Conservation (phyloP, 2,329 filamentous ascomycete genomes). For the Stemphylium lycopersici region DNA sequence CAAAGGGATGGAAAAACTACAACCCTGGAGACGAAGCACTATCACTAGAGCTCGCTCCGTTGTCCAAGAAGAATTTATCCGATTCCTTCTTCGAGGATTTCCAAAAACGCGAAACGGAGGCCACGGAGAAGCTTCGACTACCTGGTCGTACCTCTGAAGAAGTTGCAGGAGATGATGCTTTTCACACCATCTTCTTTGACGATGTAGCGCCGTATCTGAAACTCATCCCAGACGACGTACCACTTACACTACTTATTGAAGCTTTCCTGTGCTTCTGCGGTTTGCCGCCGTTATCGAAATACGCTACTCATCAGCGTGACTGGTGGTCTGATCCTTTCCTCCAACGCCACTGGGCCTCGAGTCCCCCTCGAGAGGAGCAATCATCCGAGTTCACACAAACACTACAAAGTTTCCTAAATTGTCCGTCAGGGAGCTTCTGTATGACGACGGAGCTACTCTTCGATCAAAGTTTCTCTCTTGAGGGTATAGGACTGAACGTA, state of each 20-base stretch:
- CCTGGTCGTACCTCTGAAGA: constrained; percentile 80
- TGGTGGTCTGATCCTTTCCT: constrained; percentile 63
- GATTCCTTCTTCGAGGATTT: constrained; percentile 32
- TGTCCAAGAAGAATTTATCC: constrained; percentile 11
- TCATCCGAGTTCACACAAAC: constrained; percentile 4
- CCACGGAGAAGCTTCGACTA: constrained; percentile 57
- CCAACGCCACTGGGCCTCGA: constrained; percentile 40
- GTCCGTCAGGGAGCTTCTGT: constrained; percentile 20
- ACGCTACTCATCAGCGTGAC: constrained; percentile 32
- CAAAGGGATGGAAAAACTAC: constrained; percentile 73
- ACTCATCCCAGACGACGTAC: constrained; percentile 40
- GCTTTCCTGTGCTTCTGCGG: constrained; percentile 62
- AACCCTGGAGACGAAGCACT: constrained; percentile 25
- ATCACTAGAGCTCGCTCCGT: constrained; percentile 2
- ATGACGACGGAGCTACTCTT: constrained; percentile 38
- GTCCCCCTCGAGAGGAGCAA: constrained; percentile 11
- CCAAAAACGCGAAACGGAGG: constrained; percentile 59
- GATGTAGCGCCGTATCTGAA: constrained; percentile 73
- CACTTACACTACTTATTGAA: constrained; percentile 64
- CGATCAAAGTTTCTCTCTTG: constrained; percentile 27
- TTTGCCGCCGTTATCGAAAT: constrained; percentile 58
- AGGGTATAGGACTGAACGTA: constrained; percentile 10
- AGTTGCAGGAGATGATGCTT: constrained; percentile 78
- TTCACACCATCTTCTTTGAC: constrained; percentile 77
- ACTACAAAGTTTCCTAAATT: constrained; percentile 15